Conservation (phyloP, 192 early-diverging fungal species). For the Obelidium mucronatum region DNA sequence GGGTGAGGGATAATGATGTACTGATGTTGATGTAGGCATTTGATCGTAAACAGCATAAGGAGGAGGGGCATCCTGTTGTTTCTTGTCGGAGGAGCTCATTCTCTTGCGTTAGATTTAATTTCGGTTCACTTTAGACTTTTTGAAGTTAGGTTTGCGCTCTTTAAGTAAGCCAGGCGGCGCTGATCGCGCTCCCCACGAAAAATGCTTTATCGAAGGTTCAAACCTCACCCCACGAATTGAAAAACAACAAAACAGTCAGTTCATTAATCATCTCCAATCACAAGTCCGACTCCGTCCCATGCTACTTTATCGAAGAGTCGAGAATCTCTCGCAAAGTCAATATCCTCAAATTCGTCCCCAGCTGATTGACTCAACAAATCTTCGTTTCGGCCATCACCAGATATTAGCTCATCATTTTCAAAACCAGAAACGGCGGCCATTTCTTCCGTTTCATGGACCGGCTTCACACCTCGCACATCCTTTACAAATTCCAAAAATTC, state of each 20-base stretch:
- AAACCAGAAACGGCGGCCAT: not conserved
- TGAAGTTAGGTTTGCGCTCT: too few species aligned
- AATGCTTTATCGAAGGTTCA: too few species aligned
- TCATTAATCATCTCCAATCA: constrained; percentile 37
- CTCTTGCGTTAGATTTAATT: too few species aligned
- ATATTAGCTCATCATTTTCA: not conserved
- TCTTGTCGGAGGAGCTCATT: too few species aligned
- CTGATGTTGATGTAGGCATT: too few species aligned
- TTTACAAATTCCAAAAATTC: constrained; percentile 54
- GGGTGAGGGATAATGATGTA: too few species aligned
- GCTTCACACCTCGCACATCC: constrained; percentile 39
- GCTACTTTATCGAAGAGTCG: constrained; percentile 27
- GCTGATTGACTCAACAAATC: not conserved
- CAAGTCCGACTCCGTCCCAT: constrained; percentile 30
- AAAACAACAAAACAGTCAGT: not conserved
- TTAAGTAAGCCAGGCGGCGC: too few species aligned
- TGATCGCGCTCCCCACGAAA: too few species aligned
- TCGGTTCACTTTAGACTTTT: too few species aligned
- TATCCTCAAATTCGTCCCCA: not conserved
- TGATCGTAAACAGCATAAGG: too few species aligned
- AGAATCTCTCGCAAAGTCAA: constrained; percentile 7
- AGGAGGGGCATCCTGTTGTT: too few species aligned
- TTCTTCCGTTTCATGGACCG: constrained; percentile 35
- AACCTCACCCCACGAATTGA: too few species aligned
- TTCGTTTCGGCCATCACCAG: not conserved